Conservation (phyloP, 331 rosid species). For the Stylosanthes scabra region DNA sequence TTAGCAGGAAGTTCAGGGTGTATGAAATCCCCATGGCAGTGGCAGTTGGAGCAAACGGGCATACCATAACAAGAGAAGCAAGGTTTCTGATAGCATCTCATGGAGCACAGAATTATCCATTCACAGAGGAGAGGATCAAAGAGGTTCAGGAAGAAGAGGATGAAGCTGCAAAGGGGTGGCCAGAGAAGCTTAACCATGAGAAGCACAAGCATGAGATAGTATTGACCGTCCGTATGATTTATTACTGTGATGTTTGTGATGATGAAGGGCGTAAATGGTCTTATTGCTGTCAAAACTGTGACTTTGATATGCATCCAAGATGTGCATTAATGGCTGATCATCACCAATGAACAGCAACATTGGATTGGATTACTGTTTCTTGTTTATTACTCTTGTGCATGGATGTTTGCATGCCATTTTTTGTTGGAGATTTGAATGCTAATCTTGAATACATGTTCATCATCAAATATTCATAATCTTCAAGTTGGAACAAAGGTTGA, state of each 20-base stretch:
- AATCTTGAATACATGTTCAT: neutral
- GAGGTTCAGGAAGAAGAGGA: conserved; percentile 54
- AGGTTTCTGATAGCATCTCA: conserved; percentile 42
- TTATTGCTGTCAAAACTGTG: conserved; percentile 61
- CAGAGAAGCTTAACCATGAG: conserved; percentile 51
- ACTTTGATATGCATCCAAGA: conserved; percentile 67
- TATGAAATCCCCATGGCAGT: conserved; percentile 65
- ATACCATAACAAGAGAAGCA: conserved; percentile 59
- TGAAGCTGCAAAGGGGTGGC: conserved; percentile 62
- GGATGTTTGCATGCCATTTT: neutral
- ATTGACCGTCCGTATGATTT: conserved; percentile 37
- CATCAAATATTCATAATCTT: too few relatives aligned
- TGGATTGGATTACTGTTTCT: too few relatives aligned
- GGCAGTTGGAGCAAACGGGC: conserved; percentile 67
- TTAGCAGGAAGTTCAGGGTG: conserved; percentile 62
- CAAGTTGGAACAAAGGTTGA: too few relatives aligned
- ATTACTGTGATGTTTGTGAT: conserved; percentile 50
- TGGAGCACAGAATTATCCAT: conserved; percentile 75
- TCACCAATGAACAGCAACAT: too few relatives aligned
- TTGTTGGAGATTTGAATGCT: neutral
- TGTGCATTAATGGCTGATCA: conserved; percentile 41
- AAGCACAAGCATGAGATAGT: conserved; percentile 65
- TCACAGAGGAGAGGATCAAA: conserved; percentile 55
- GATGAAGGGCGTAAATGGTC: conserved; percentile 57
- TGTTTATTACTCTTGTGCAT: neutral